Evolutionary conservation across 371 early-diverging fungal genomes (phyloP), one percentile per base, ranked within the genome.

Genomic region (Capniomyces stellatus): DNA sequence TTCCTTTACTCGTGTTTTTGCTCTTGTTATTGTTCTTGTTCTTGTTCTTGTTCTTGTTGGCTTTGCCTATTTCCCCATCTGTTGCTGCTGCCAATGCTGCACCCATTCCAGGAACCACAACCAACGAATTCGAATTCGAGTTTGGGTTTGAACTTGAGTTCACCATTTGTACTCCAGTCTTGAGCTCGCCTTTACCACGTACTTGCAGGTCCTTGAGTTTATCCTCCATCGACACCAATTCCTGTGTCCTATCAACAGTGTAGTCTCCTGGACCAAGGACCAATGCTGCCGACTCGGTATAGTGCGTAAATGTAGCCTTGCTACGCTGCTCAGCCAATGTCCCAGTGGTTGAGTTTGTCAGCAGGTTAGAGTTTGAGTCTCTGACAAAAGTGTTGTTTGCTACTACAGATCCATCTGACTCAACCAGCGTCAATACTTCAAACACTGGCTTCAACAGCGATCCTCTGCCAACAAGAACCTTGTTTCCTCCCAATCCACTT

Each of bases 391-490:
- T 21, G 3, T 12, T 51, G 3, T 51, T 21, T 10, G 22, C 22
- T n/a, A 8, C 19, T 27, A n/a, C 21, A 4, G 8, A 8, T 18
- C 61, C 66, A 10, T 54, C 46, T n/a, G 29, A 41, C 6, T 52
- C 60, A 0, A 57, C 55, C 41, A 66, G 43, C 35, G 54, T 29
- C 25, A 66, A 55, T 12, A 56, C 53, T 54, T 66, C 67, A 39
- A 69, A 66, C 22, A 69, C 48, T 24, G 69, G 69, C 23, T 47
- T 50, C 29, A 58, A 31, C 23, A 61, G 35, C 21, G 46, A 44
- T 30, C 67, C 67, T 23, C 68, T 61, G n/a, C 66, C 63, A 2
- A 66, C 23, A 35, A 66, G 64, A 25, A 57, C 56, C 19, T 23
- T 22, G 39, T 54, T n/a, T 23, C 46, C 55, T n/a, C 57, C 68